phyloP scores from a whole-genome alignment of 768 basidiomycete genomes.

The Serendipita sp. region DNA sequence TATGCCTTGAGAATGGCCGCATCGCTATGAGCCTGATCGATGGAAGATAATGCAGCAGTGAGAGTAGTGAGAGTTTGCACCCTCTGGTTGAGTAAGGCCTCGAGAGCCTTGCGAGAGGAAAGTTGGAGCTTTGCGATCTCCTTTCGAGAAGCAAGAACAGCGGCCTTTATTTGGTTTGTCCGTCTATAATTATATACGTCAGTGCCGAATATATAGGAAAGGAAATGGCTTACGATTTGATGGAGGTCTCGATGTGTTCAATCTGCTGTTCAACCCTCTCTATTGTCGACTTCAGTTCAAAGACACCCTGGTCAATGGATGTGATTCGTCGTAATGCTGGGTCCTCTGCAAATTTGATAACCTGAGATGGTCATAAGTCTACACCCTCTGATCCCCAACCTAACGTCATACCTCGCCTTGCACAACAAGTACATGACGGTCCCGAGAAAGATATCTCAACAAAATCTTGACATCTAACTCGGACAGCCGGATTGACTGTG shows the following conservation, averaged over 20 bases:
- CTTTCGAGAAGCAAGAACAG: constrained; percentile 57
- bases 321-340: constrained; percentile 33
- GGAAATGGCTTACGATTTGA: constrained; percentile 44
- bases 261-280: constrained; percentile 53
- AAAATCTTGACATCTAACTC: constrained; percentile 53
- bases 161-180: constrained; percentile 44
- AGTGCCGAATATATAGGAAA: not conserved
- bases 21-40: constrained; percentile 82
- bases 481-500: constrained; percentile 26
- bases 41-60: constrained; percentile 57
- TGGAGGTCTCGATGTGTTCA: constrained; percentile 47
- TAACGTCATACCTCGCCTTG: constrained; percentile 40
- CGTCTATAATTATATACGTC: constrained; percentile 29
- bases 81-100: constrained; percentile 62
- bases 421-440: constrained; percentile 44
- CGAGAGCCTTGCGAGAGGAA: constrained; percentile 65
- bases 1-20: constrained; percentile 80
- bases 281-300: constrained; percentile 64
- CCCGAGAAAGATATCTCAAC: constrained; percentile 64
- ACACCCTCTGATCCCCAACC: not conserved
- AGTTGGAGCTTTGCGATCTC: constrained; percentile 57
- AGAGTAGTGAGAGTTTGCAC: constrained; percentile 58
- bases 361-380: constrained; percentile 24
- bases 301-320: constrained; percentile 64
- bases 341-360: constrained; percentile 55